Evolutionary conservation across 148 eudicot species (phyloP), one percentile per base, ranked within the genome.

Genomic region (Rhododendron henanense): DNA sequence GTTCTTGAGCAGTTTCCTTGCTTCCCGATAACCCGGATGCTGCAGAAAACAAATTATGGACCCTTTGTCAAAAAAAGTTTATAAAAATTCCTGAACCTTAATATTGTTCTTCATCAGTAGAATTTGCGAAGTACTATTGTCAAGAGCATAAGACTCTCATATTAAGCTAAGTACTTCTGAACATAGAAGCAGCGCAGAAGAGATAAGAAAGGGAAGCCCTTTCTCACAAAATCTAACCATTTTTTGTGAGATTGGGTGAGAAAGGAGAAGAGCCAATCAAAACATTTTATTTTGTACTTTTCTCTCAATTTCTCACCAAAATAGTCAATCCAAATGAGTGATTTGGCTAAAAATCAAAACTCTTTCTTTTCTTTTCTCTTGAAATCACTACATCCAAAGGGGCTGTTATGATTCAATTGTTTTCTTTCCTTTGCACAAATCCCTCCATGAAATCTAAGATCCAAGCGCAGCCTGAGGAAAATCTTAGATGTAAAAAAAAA

Each of bases 1-100:
- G 90, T 79, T 82, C 87, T 83, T 91, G 93, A 81, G 92, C 93
- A 61, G 85, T 83, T 87, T 87, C 88, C 5, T 83, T 33, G 82
- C 87, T 90, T 87, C 90, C 93, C 35, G 89, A 87, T 11, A 91
- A 53, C 78, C 93, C 93, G 67, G 92, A 91, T 63, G 87, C 92
- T 83, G 55, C 87, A 47, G 86, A 2, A 84, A 69, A 63, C 19
- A 23, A 47, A 35, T 35, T 35, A 47, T 10, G 48, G 44, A 23
- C 2, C 1, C n/a, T 63, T 63, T 2, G 31, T 63, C 71, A 63
- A 23, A 23, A 63, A 7, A 11, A 31, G 1, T 11, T n/a, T 25
- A 5, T 6, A 5, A 65, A 71, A 71, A 31, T 31, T 69, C 76
- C 13, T 28, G 39, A 69, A 28, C 39, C 37, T 69, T 15, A 59